Evolutionary conservation across 306 rosid genomes (phyloP), one percentile per base, ranked within the genome.

Genomic region (Prunus mongolica): DNA sequence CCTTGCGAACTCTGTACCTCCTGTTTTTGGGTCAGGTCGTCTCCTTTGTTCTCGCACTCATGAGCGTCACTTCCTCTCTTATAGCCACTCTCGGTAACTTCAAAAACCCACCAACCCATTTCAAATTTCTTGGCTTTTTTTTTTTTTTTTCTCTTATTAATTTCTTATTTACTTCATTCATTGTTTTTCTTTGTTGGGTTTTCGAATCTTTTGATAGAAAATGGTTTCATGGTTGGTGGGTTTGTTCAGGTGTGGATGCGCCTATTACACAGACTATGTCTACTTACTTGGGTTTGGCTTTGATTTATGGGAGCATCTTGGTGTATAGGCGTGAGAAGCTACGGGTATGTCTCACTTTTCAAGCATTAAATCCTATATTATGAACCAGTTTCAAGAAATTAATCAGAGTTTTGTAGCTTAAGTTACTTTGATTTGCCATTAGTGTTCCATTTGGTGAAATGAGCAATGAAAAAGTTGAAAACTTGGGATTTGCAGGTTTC

Each of bases 261-360:
- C 93, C 91, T 38, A 75, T 87, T 67, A 82, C 84, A 71, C 91
- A 87, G 87, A 76, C 87, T 49, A 45, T 82, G 28, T 79, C 79
- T 46, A 44, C 78, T 27, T 91, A 91, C 83, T 76, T 82, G 19
- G 20, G 73, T 66, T 72, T 91, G 79, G 90, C 82, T 54, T 80
- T 85, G 81, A 79, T 88, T 71, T 87, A 88, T 84, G 96, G 91
- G 54, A 79, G 86, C 78, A 69, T 91, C 65, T 60, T 88, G 84
- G 62, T 91, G 67, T 77, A 50, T 52, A 87, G 91, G 83, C 91
- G 84, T 70, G 81, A 85, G 64, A 74, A 71, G 65, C 81, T 87
- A 20, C 83, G 73, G 82, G 96, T 75, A 69, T 61, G 52, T 69
- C 32, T 16, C 25, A 6, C 9, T 49, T 7, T 88, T 61, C 27